A percentile compares a stretch with the other conserved stretches of the same genome.
These are phyloP conservation scores for Colletotrichum simmondsii DNA, from an alignment of 2,329 filamentous ascomycete genomes.

Conservation along the genomic window DNA sequence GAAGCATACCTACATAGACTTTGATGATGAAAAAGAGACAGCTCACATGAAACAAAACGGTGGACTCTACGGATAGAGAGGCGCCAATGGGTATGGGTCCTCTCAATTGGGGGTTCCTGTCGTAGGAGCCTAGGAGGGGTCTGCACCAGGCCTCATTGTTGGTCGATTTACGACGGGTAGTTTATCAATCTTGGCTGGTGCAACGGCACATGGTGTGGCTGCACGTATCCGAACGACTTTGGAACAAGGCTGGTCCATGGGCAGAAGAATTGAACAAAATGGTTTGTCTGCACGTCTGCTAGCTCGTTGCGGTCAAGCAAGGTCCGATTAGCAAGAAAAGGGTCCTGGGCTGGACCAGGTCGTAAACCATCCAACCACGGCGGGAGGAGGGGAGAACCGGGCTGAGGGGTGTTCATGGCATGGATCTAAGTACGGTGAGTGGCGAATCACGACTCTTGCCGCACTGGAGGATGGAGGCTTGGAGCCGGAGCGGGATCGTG, in stretches of 20 bases:
- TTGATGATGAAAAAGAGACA: conserved; percentile 13
- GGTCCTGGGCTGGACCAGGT: conserved; percentile 21
- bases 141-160: conserved; percentile 27
- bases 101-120: background rate
- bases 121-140: background rate
- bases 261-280: conserved; percentile 4
- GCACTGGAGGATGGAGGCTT: conserved; percentile 1
- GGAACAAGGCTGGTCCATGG: conserved; percentile 22
- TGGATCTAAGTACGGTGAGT: conserved; percentile 32
- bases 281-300: conserved; percentile 15
- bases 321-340: conserved; percentile 17
- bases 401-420: conserved; percentile 7
- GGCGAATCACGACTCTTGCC: conserved; percentile 37
- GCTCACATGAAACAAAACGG: conserved; percentile 27
- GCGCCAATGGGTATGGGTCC: conserved; percentile 1
- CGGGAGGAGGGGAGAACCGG: background rate
- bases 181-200: conserved; percentile 37
- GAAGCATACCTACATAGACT: background rate
- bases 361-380: conserved; percentile 57
- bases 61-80: background rate
- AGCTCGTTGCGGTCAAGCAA: conserved; percentile 23
- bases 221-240: conserved; percentile 26
- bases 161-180: conserved; percentile 31
- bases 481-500: conserved; percentile 13
- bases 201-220: conserved; percentile 26